These are phyloP conservation scores for Trichophaea hybrida DNA, from an alignment of 2,329 filamentous ascomycete genomes.

Conservation along the genomic window DNA sequence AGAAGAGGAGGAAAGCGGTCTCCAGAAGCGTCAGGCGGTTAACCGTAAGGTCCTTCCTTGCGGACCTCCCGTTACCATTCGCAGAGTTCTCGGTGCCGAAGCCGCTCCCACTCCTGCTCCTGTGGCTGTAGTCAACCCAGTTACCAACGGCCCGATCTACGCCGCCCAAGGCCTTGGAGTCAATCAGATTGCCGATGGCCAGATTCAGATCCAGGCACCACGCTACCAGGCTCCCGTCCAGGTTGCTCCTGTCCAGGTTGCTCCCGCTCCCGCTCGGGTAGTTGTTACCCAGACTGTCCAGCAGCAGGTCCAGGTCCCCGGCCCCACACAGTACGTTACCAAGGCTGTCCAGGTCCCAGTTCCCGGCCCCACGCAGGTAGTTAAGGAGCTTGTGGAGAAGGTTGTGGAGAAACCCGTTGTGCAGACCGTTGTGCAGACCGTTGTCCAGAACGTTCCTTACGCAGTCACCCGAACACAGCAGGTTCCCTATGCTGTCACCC, in stretches of 20 bases:
- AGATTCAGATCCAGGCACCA: background rate
- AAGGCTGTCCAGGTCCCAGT: background rate
- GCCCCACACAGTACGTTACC: background rate
- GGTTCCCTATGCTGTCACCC: background rate
- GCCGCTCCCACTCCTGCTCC: background rate
- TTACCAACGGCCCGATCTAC: background rate
- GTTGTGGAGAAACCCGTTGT: background rate
- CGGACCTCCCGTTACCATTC: background rate
- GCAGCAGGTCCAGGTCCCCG: background rate
- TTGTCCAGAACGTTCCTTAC: background rate
- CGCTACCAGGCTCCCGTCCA: background rate
- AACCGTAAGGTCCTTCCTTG: background rate
- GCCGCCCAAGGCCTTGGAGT: background rate
- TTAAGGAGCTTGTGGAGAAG: background rate
- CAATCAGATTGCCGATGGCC: background rate
- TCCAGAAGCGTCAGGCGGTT: slow-evolving; percentile 1
- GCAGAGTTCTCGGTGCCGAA: background rate
- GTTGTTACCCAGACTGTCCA: background rate
- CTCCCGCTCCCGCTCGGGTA: background rate
- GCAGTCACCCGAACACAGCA: background rate
- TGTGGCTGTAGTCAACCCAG: background rate
- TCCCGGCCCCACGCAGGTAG: background rate
- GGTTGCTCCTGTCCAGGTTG: background rate
- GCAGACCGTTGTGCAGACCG: background rate
- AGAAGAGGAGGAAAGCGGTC: background rate